Evolutionary conservation across 257 asterid species (phyloP).

Genomic region (Solanum sejunctum): DNA sequence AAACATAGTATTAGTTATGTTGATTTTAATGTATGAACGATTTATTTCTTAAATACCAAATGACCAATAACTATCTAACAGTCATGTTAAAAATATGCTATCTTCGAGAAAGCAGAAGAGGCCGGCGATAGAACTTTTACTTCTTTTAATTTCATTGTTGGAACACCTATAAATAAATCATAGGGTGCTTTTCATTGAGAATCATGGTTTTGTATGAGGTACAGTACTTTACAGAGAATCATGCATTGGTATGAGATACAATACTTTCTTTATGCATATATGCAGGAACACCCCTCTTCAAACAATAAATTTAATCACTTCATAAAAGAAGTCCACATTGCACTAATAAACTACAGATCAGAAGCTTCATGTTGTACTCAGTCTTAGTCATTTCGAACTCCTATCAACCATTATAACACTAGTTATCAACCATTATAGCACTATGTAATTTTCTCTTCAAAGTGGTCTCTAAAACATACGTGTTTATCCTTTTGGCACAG

Average conservation of each 20-base stretch:
- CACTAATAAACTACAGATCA: neutral
- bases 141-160: neutral
- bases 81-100: neutral
- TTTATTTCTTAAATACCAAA: neutral
- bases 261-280: neutral
- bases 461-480: neutral
- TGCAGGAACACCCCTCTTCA: neutral
- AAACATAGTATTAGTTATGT: neutral
- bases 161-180: neutral
- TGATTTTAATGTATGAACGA: neutral
- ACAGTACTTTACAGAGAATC: neutral
- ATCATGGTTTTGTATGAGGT: neutral
- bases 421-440: neutral
- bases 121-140: neutral
- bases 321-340: neutral
- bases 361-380: neutral
- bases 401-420: neutral
- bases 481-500: conserved; percentile 32
- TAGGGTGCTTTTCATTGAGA: neutral
- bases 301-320: neutral
- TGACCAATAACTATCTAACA: neutral
- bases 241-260: neutral
- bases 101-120: neutral
- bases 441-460: neutral
- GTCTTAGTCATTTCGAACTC: neutral